Evolutionary conservation across 2,329 filamentous ascomycete genomes (phyloP).

Genomic region (Tolypocladium tundrense): DNA sequence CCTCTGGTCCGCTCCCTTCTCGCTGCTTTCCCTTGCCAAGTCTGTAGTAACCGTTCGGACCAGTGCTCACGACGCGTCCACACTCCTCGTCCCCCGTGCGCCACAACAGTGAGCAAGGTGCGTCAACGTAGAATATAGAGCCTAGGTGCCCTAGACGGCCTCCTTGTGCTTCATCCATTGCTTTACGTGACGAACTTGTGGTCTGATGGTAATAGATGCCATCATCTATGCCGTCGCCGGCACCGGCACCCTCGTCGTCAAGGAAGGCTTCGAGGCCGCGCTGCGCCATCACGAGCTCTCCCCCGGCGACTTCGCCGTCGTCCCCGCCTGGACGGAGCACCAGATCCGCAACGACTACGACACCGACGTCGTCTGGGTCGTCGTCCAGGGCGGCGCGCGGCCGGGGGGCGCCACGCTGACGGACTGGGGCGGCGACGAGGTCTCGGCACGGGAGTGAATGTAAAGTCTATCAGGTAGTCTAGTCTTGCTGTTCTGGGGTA

Average conservation of each 20-base stretch:
- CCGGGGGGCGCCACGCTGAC: slow-evolving; percentile 53
- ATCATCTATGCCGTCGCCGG: slow-evolving; percentile 58
- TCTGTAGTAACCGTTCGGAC: slow-evolving; percentile 12
- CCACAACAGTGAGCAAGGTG: slow-evolving; percentile 60
- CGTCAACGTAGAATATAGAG: slow-evolving; percentile 5
- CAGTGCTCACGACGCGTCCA: slow-evolving; percentile 54
- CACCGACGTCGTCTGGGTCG: slow-evolving; percentile 51
- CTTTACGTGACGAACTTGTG: background rate
- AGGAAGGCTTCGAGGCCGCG: slow-evolving; percentile 39
- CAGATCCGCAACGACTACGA: slow-evolving; percentile 58
- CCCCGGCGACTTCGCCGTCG: slow-evolving; percentile 58
- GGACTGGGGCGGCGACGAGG: slow-evolving; percentile 47
- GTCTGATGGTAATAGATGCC: slow-evolving; percentile 36
- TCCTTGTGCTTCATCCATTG: background rate
- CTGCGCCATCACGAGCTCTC: slow-evolving; percentile 44
- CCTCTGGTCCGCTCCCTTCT: slow-evolving; percentile 39
- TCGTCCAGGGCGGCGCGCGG: slow-evolving; percentile 50
- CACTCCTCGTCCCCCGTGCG: slow-evolving; percentile 52
- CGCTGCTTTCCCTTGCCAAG: slow-evolving; percentile 1
- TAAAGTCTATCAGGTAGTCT: background rate
- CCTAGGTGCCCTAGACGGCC: background rate
- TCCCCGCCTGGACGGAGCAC: slow-evolving; percentile 62
- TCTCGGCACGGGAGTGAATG: slow-evolving; percentile 10
- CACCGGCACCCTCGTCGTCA: slow-evolving; percentile 48
- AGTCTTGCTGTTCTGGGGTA: background rate